Conservation (phyloP, 2,329 filamentous ascomycete species). For the Epichloe sp. region DNA sequence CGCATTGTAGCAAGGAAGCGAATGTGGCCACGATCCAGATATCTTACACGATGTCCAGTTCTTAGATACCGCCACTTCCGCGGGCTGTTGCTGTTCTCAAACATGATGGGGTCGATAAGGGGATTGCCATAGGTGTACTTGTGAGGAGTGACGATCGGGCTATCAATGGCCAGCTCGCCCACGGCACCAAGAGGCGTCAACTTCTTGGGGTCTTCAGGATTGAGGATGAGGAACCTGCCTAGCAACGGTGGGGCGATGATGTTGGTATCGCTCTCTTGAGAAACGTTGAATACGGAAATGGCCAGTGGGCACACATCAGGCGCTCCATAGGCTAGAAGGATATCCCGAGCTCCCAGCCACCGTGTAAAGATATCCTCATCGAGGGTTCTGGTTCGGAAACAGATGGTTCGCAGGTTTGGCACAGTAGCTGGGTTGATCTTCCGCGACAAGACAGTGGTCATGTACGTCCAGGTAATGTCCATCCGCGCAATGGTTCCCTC, state of each 20-base stretch:
- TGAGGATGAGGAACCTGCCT: constrained; percentile 40
- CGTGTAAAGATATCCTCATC: constrained; percentile 34
- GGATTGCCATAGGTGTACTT: constrained; percentile 19
- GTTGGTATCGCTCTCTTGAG: constrained; percentile 21
- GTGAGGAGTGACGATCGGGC: constrained; percentile 24
- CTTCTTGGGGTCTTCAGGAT: constrained; percentile 34
- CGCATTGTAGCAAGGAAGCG: constrained; percentile 32
- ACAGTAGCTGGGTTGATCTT: constrained; percentile 25
- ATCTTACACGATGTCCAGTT: constrained; percentile 37
- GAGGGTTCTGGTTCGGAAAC: constrained; percentile 35
- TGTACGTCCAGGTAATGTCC: constrained; percentile 37
- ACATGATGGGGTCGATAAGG: constrained; percentile 14
- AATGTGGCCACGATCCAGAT: constrained; percentile 33
- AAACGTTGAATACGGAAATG: constrained; percentile 33
- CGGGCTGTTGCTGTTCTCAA: constrained; percentile 12
- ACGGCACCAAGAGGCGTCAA: constrained; percentile 40
- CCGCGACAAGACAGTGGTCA: constrained; percentile 46
- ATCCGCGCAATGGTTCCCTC: constrained; percentile 35
- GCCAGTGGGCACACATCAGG: constrained; percentile 38
- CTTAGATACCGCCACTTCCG: constrained; percentile 29
- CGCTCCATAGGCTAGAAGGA: constrained; percentile 38
- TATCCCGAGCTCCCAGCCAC: constrained; percentile 31
- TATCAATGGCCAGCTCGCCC: constrained; percentile 48
- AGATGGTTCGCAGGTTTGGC: constrained; percentile 26
- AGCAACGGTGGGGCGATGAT: constrained; percentile 34